Percentiles rank a stretch among this genome's conserved stretches.
Evolutionary conservation across 495 filamentous ascomycete genomes (phyloP).

Genomic region (Pyronema domesticum): DNA sequence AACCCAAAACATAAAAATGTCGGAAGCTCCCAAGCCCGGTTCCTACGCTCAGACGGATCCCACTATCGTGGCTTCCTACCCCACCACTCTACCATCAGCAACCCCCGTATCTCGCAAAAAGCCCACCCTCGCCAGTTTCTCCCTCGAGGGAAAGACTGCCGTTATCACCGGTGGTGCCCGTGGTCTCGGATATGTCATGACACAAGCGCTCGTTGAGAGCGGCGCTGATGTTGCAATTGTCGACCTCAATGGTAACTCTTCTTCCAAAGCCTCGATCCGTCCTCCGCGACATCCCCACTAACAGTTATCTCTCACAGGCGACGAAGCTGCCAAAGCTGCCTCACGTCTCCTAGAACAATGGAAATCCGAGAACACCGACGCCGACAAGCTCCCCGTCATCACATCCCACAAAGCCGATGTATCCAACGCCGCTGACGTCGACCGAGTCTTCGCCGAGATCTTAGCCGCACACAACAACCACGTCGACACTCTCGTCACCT

Average conservation of each 20-base stretch:
- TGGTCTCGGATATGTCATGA: constrained; percentile 75
- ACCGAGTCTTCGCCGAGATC: constrained; percentile 50
- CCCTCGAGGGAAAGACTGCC: constrained; percentile 56
- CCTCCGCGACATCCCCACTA: not conserved
- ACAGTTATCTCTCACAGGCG: constrained; percentile 36
- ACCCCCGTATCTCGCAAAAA: constrained; percentile 50
- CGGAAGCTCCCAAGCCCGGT: constrained; percentile 22
- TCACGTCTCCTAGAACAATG: constrained; percentile 53
- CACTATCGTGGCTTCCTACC: constrained; percentile 56
- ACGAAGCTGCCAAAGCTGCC: constrained; percentile 66
- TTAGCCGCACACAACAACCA: constrained; percentile 23
- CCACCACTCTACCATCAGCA: constrained; percentile 45
- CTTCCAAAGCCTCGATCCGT: constrained; percentile 1
- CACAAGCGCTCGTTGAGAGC: constrained; percentile 65
- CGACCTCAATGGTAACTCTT: constrained; percentile 65
- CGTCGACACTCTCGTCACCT: constrained; percentile 85
- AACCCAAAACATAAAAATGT: no score
- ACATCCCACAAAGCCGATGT: constrained; percentile 85
- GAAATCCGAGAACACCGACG: constrained; percentile 55
- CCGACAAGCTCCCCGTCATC: constrained; percentile 55
- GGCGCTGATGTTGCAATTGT: constrained; percentile 84
- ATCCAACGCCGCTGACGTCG: constrained; percentile 57
- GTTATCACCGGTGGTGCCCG: constrained; percentile 76
- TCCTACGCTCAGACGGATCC: constrained; percentile 63
- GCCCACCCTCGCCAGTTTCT: constrained; percentile 56